Percentiles rank a stretch among this genome's conserved stretches.
Evolutionary conservation across 75 land plant genomes (phyloP).

Genomic region (Selaginella tamariscina): DNA sequence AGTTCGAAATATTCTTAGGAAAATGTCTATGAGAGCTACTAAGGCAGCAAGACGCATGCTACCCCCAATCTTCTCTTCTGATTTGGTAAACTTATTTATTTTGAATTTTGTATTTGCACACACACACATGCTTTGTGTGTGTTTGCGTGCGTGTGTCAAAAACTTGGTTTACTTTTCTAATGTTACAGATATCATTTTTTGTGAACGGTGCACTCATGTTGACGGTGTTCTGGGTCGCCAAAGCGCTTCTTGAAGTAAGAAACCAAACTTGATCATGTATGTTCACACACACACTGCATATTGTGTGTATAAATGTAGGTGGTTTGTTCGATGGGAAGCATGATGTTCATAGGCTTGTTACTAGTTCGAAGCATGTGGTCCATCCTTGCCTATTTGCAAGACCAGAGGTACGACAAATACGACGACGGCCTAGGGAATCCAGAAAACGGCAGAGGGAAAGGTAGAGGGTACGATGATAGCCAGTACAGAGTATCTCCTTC

Average conservation of each 20-base stretch:
- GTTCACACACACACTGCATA: too few species aligned
- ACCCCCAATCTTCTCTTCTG: neutral
- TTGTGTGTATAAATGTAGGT: neutral
- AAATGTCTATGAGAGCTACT: neutral
- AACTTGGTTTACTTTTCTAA: too few species aligned
- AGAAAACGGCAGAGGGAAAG: neutral
- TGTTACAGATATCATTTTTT: neutral
- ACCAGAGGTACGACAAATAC: neutral
- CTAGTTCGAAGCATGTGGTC: neutral
- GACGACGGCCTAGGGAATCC: neutral
- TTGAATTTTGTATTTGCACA: too few species aligned
- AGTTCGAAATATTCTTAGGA: neutral
- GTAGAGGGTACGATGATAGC: neutral
- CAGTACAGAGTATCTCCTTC: neutral
- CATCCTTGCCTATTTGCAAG: neutral
- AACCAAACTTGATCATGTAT: too few species aligned
- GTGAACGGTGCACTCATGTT: neutral
- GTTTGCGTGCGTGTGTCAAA: too few species aligned
- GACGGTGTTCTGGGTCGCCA: neutral
- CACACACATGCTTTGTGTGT: too few species aligned
- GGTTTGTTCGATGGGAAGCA: neutral
- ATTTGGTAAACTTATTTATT: too few species aligned
- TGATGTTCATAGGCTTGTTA: conserved; percentile 1
- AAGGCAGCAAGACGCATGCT: neutral
- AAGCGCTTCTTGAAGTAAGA: neutral